Evolutionary conservation across 495 filamentous ascomycete species (phyloP), one percentile per base, ranked within the genome.

Genomic region (Parathielavia hyrcaniae): DNA sequence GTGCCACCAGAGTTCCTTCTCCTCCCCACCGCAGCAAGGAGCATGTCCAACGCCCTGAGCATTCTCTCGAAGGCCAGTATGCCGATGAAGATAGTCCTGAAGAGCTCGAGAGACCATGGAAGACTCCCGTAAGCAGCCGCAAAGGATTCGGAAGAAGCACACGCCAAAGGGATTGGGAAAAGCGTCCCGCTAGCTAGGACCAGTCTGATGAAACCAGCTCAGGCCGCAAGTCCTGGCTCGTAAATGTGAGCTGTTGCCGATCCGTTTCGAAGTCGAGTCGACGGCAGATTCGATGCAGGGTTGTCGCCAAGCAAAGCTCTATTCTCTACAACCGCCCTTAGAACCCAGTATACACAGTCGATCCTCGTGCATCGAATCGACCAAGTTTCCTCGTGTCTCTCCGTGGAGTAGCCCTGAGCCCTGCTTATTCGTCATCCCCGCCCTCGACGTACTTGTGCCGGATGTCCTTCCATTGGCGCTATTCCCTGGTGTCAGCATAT

Each of bases 391-490:
- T 44, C 50, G 36, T 39, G 17, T 26, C 26, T 47, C 20, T 26
- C 26, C 44, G 45, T 55, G 19, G 34, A 49, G 40, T 50, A 35
- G 13, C 48, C 17, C 36, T 13, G 17, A 35, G 39, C n/a, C 39
- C 38, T 20, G 45, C 45, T 48, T 64, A 62, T 48, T 69, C 64
- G 38, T 73, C 70, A 35, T 71, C 69, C 45, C 65, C 69, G 32
- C 81, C 78, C 67, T 86, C 70, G 63, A 91, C 73, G 72, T 97
- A 99, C 69, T 81, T 85, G 69, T 83, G 74, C 71, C 93, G 90
- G 77, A 99, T 97, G 73, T 97, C 93, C 81, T 97, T 97, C 95
- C 95, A 99, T 92, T 97, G 95, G 64, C 93, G 90, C 89, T 97
- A 68, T 70, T 57, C 50, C 65, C 54, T 40, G 41, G 47, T 47